Conservation (phyloP, 2,329 filamentous ascomycete genomes). For the Aaosphaeria arxii region DNA sequence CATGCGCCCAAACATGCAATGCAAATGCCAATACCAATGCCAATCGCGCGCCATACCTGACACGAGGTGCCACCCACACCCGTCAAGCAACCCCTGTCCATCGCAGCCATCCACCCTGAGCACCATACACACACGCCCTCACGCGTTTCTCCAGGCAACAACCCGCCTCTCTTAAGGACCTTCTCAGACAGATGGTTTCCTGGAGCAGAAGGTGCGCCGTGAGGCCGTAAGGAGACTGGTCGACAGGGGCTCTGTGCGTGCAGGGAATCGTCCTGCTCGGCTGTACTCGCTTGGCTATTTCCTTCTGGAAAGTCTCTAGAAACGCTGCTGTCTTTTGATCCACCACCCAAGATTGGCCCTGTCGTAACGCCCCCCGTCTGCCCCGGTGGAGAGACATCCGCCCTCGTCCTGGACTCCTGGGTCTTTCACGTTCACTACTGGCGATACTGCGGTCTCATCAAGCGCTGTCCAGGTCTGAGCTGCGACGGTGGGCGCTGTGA, state of each 20-base stretch:
- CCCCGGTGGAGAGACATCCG: too few species aligned
- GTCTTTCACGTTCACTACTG: too few species aligned
- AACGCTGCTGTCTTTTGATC: slow-evolving; percentile 20
- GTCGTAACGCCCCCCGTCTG: too few species aligned
- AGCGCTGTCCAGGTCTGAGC: slow-evolving; percentile 7
- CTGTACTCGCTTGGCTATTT: slow-evolving; percentile 18
- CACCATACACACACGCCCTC: background rate
- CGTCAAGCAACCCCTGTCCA: too few species aligned
- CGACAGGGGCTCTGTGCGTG: background rate
- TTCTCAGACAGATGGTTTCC: too few species aligned
- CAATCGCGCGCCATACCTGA: too few species aligned
- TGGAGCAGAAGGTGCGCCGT: background rate
- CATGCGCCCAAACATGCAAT: too few species aligned
- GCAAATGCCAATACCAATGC: too few species aligned
- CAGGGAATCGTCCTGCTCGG: background rate
- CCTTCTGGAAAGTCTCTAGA: slow-evolving; percentile 27
- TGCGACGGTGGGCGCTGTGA: slow-evolving; percentile 7
- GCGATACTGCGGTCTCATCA: slow-evolving; percentile 8
- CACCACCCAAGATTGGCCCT: slow-evolving; percentile 9
- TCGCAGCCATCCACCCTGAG: too few species aligned
- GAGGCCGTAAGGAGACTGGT: background rate
- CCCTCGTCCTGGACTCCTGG: too few species aligned
- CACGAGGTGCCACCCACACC: too few species aligned
- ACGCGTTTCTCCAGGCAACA: slow-evolving; percentile 2
- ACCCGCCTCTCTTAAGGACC: background rate